phyloP scores from a whole-genome alignment of 1,139 yeast species.

The Nakaseomyces glabratus region DNA sequence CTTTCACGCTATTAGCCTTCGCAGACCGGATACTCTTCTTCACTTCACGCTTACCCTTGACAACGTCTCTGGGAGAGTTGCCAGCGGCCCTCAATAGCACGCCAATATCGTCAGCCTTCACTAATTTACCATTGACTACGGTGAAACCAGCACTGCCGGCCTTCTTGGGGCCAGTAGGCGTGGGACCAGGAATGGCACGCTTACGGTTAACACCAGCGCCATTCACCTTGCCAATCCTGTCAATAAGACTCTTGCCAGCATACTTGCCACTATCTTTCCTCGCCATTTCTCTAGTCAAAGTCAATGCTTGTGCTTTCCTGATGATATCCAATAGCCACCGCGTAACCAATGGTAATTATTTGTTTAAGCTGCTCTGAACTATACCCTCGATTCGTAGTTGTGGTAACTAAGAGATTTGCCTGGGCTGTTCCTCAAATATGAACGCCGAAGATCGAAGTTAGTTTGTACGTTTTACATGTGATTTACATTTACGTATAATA shows the following conservation, averaged over 20 bases:
- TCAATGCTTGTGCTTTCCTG: too few species aligned
- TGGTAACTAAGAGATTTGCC: too few species aligned
- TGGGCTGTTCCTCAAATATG: too few species aligned
- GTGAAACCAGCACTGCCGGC: conserved; percentile 15
- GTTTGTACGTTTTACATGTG: too few species aligned
- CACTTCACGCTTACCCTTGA: not conserved
- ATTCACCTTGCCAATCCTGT: conserved; percentile 5
- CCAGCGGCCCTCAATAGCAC: conserved; percentile 22
- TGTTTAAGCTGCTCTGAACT: too few species aligned
- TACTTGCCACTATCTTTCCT: not conserved
- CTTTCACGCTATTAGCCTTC: not conserved
- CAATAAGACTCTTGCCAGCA: conserved; percentile 3
- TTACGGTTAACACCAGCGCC: too few species aligned
- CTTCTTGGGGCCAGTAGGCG: conserved; percentile 5
- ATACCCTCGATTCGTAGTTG: too few species aligned
- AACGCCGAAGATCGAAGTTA: too few species aligned
- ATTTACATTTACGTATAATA: too few species aligned
- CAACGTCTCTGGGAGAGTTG: not conserved
- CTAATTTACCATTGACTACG: conserved; percentile 26
- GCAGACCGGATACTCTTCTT: not conserved
- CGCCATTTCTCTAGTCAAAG: conserved; percentile 6
- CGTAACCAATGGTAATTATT: too few species aligned
- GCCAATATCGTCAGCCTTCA: conserved; percentile 23
- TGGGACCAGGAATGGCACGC: not conserved
- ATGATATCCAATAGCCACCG: too few species aligned